These are phyloP conservation scores for Henckelia pumila DNA, from an alignment of 257 asterid species.

Conservation along the genomic window DNA sequence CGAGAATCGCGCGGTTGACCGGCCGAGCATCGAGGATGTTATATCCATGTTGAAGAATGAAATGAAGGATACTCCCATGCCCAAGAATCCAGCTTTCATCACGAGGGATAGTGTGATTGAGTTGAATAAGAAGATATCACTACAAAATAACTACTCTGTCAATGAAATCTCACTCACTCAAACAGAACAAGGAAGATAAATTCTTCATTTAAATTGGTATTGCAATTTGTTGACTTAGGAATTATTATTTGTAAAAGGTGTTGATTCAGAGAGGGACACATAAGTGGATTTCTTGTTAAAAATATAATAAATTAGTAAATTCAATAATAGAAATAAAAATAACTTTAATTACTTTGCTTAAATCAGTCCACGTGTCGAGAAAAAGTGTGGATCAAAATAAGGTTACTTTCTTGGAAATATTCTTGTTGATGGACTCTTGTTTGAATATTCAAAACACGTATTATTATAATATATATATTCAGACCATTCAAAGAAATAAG, in stretches of 20 bases:
- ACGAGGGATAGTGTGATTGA: conserved; percentile 29
- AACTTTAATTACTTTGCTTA: too few relatives aligned
- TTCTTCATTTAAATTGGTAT: not conserved
- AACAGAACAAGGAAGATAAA: conserved; percentile 20
- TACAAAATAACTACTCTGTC: conserved; percentile 13
- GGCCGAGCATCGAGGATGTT: conserved; percentile 50
- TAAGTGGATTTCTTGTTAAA: too few relatives aligned
- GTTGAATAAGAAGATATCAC: conserved; percentile 2
- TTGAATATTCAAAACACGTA: too few relatives aligned
- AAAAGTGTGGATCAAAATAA: too few relatives aligned
- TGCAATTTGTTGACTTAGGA: not conserved
- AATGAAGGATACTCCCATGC: conserved; percentile 29
- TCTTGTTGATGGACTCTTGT: too few relatives aligned
- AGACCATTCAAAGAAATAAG: too few relatives aligned
- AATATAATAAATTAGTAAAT: too few relatives aligned
- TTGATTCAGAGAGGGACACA: too few relatives aligned
- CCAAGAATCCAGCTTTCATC: conserved; percentile 45
- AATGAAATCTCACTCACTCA: conserved; percentile 35
- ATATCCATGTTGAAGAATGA: conserved; percentile 46
- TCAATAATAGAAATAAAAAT: too few relatives aligned
- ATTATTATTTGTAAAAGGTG: not conserved
- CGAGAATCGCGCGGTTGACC: conserved; percentile 42
- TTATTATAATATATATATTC: too few relatives aligned
- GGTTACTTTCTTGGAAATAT: too few relatives aligned
- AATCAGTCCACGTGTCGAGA: too few relatives aligned